Evolutionary conservation across 805 yeast species (phyloP), one percentile per base, ranked within the genome.

Genomic region (Pichia californica): DNA sequence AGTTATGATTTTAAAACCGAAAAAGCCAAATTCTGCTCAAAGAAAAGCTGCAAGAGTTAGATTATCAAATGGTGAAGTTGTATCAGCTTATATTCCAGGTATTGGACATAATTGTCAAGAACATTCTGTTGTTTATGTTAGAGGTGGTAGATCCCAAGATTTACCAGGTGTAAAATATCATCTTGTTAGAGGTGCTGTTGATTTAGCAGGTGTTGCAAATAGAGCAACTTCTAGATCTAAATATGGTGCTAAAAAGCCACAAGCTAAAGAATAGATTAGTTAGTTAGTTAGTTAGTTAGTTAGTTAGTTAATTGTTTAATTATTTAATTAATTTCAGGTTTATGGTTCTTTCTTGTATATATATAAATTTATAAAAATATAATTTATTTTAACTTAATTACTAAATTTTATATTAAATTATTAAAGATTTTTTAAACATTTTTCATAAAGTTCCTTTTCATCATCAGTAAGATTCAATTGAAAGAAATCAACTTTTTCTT

Each of bases 121-220:
- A 64, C 99, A 93, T 68, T 86, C 94, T 58, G 94, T 93, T 40
- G 98, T 93, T 1, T 77, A 80, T 41, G 95, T 93, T 4, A 79
- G 99, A 66, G 99, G 99, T n/a, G 99, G 99, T 14, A 81, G 97
- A 74, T 87, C 87, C 41, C 96, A 89, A 61, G 99, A 93, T 79
- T 71, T 91, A 56, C 99, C 99, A 21, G 99, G 99, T 76, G 96
- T 93, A 38, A 89, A 88, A 62, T 93, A 93, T 65, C 93, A 86
- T 66, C 72, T 88, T 53, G 84, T 93, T 18, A 79, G 99, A 70
- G 99, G 99, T 39, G 86, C 88, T 8, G 77, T 81, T 60, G 99
- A 91, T 70, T 72, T 93, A 58, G 83, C 88, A 38, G 98, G 97
- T 40, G 99, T 93, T 27, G 96, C 95, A 30, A 88, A 88, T 59